Evolutionary conservation across 805 yeast genomes (phyloP).

Genomic region (Lipomyces japonicus): DNA sequence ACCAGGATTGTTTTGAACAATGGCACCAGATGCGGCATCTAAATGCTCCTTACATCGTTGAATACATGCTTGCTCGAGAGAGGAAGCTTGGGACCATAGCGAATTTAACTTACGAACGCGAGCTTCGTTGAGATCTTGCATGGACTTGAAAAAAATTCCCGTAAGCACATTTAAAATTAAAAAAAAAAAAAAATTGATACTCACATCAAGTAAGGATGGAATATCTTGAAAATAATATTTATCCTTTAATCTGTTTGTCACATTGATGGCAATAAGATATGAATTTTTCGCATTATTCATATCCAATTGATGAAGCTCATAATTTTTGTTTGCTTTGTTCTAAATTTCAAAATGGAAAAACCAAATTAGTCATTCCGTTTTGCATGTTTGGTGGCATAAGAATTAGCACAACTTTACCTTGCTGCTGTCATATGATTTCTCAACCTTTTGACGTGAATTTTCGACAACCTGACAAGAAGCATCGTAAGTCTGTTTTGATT

Average conservation of each 20-base stretch:
- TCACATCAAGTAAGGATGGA: constrained; percentile 79
- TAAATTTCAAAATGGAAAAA: too few relatives aligned
- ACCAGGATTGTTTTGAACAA: constrained; percentile 65
- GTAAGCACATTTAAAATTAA: neutral
- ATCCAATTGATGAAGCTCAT: constrained; percentile 39
- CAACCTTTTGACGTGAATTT: constrained; percentile 66
- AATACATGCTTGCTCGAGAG: constrained; percentile 56
- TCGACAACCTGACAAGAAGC: constrained; percentile 77
- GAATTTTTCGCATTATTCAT: constrained; percentile 88
- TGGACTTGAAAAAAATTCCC: constrained; percentile 34
- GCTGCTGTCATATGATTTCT: constrained; percentile 51
- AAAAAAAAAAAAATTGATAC: neutral
- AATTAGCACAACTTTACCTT: constrained; percentile 31
- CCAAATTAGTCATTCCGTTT: neutral
- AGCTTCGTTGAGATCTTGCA: constrained; percentile 79
- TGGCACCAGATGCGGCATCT: constrained; percentile 50
- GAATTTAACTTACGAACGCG: constrained; percentile 69
- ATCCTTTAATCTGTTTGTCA: constrained; percentile 88
- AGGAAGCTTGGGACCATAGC: constrained; percentile 58
- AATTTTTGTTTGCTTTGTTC: constrained; percentile 25
- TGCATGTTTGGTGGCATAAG: neutral
- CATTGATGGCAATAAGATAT: constrained; percentile 72
- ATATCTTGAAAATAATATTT: constrained; percentile 88
- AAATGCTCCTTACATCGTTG: constrained; percentile 46
- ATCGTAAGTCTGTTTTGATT: constrained; percentile 75